These are phyloP conservation scores for Entrophospora sp. DNA, from an alignment of 192 early-diverging fungal species.

Conservation along the genomic window DNA sequence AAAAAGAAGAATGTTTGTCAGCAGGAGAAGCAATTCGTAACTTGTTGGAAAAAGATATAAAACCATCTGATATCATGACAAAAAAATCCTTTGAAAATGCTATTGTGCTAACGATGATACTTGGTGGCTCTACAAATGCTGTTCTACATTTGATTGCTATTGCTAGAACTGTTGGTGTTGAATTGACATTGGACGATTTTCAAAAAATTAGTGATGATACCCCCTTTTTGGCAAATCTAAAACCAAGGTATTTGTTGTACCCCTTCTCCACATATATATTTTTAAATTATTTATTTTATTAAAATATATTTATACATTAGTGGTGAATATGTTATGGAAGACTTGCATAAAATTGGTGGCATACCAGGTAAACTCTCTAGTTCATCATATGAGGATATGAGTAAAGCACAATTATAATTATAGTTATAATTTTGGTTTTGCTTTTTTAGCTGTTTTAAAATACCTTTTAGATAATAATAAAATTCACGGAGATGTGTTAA, in stretches of 20 bases:
- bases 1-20: conserved; percentile 78
- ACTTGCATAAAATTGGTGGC: conserved; percentile 87
- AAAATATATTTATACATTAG: conserved; percentile 39
- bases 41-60: conserved; percentile 86
- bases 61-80: conserved; percentile 95
- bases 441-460: conserved; percentile 82
- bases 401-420: too few species aligned
- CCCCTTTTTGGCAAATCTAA: conserved; percentile 96
- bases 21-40: conserved; percentile 83
- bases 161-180: conserved; percentile 73
- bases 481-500: conserved; percentile 83
- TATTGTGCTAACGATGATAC: conserved; percentile 84
- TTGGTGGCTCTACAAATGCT: conserved; percentile 97
- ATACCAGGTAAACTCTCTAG: conserved; percentile 68
- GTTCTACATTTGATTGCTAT: conserved; percentile 90
- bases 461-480: conserved; percentile 80
- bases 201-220: conserved; percentile 81
- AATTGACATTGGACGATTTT: conserved; percentile 90
- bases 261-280: neutral
- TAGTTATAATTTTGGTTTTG: too few species aligned
- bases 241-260: conserved; percentile 46
- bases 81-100: conserved; percentile 92
- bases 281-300: neutral
- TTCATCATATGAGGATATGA: too few species aligned
- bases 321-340: conserved; percentile 98